Percentiles rank a stretch among this genome's conserved stretches.
These are phyloP conservation scores for Besnoitia besnoiti DNA, from an alignment of 169 alveolate species.

Conservation along the genomic window DNA sequence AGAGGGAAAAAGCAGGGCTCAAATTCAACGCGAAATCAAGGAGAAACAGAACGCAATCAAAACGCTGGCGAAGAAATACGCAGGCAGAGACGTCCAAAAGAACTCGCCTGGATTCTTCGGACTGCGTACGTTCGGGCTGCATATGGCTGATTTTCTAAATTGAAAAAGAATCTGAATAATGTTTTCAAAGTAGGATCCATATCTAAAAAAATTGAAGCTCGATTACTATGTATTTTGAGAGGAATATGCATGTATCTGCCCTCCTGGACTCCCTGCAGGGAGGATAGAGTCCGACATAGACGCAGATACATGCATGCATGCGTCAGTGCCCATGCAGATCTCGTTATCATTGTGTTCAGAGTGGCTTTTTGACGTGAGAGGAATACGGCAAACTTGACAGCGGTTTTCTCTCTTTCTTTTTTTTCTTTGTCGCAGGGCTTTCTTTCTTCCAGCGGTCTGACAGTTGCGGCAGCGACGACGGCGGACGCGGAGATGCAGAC, in stretches of 20 bases:
- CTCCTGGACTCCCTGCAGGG: no score
- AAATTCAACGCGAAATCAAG: conserved; percentile 80
- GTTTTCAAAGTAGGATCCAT: no score
- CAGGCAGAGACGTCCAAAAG: conserved; percentile 5
- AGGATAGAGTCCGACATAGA: no score
- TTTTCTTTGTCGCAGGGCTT: background rate
- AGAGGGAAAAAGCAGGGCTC: conserved; percentile 74
- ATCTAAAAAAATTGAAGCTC: no score
- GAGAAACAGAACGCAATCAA: conserved; percentile 75
- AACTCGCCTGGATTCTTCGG: conserved; percentile 52
- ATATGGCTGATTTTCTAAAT: no score
- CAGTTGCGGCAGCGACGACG: conserved; percentile 32
- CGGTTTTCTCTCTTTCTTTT: background rate
- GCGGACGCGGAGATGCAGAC: background rate
- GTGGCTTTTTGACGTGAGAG: no score
- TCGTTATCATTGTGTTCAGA: no score
- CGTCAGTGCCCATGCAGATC: no score
- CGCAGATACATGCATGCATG: no score
- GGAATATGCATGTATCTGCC: no score
- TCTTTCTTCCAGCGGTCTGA: conserved; percentile 33
- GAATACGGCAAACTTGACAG: no score
- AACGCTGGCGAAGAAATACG: conserved; percentile 45
- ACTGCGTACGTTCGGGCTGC: conserved; percentile 28
- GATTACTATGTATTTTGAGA: no score
- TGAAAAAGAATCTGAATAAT: background rate